These are phyloP conservation scores for Stygiomarasmius scandens DNA, from an alignment of 1,284 basidiomycete genomes.

Conservation along the genomic window DNA sequence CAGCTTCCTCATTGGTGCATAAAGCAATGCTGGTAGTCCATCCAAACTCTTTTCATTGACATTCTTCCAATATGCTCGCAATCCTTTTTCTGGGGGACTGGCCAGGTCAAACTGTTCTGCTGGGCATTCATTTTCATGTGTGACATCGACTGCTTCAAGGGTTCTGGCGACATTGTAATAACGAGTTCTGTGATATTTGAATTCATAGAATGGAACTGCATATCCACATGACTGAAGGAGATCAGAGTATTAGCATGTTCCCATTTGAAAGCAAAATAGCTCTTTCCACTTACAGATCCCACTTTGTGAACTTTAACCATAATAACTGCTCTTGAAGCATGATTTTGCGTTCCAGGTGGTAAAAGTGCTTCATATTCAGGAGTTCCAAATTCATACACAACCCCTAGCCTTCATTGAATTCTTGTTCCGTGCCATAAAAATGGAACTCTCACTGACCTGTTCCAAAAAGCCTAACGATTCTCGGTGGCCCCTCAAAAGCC, in stretches of 20 bases:
- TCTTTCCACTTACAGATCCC: conserved; percentile 41
- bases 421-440: not conserved
- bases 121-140: conserved; percentile 30
- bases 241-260: conserved; percentile 10
- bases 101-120: conserved; percentile 21
- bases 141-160: conserved; percentile 31
- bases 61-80: conserved; percentile 48
- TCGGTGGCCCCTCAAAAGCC: conserved; percentile 53
- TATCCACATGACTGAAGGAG: conserved; percentile 53
- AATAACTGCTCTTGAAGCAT: conserved; percentile 56
- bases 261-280: not conserved
- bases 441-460: conserved; percentile 38
- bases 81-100: conserved; percentile 30
- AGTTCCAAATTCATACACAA: conserved; percentile 55
- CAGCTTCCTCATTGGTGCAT: not conserved
- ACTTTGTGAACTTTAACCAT: conserved; percentile 55
- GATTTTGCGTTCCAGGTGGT: conserved; percentile 42
- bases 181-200: conserved; percentile 41
- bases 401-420: conserved; percentile 32
- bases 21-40: conserved; percentile 39
- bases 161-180: conserved; percentile 3
- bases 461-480: conserved; percentile 55
- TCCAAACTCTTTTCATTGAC: conserved; percentile 53
- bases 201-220: conserved; percentile 52
- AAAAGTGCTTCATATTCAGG: conserved; percentile 50